A percentile compares a stretch with the other conserved stretches of the same genome.
phyloP scores from a whole-genome alignment of 768 basidiomycete genomes.

The Trametes sanguinea region DNA sequence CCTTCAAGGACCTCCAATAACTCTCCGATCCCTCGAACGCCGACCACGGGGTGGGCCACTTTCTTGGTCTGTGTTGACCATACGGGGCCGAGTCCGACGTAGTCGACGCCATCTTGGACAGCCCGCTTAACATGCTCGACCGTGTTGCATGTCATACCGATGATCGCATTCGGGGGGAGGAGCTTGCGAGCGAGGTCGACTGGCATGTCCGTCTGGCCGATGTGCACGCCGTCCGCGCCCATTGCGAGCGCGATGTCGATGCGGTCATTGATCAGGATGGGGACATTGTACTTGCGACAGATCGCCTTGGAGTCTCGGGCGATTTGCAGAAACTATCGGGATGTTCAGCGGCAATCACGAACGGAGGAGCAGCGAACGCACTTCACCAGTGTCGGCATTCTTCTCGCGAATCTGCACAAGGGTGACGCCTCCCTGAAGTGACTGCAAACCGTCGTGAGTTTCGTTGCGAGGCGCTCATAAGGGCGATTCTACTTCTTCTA shows the following conservation, averaged over 20 bases:
- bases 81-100: constrained; percentile 85
- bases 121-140: constrained; percentile 65
- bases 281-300: constrained; percentile 76
- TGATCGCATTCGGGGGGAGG: constrained; percentile 67
- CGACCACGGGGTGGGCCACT: constrained; percentile 62
- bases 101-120: constrained; percentile 68
- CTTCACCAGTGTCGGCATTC: constrained; percentile 75
- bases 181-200: constrained; percentile 63
- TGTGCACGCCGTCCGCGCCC: constrained; percentile 77
- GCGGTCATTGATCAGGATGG: constrained; percentile 85
- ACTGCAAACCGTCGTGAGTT: constrained; percentile 40
- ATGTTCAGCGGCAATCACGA: neutral
- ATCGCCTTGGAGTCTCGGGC: constrained; percentile 69
- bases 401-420: constrained; percentile 92
- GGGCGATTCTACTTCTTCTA: constrained; percentile 62
- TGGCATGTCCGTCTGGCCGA: constrained; percentile 89
- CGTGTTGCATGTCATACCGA: constrained; percentile 81
- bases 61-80: constrained; percentile 83
- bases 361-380: constrained; percentile 35
- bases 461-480: neutral
- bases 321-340: constrained; percentile 69
- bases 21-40: constrained; percentile 69
- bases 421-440: constrained; percentile 85
- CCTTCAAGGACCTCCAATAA: constrained; percentile 68
- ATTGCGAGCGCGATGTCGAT: constrained; percentile 85